A percentile compares a stretch with the other conserved stretches of the same genome.
Conservation (phyloP, 768 basidiomycete species). For the Obba rivulosa region DNA sequence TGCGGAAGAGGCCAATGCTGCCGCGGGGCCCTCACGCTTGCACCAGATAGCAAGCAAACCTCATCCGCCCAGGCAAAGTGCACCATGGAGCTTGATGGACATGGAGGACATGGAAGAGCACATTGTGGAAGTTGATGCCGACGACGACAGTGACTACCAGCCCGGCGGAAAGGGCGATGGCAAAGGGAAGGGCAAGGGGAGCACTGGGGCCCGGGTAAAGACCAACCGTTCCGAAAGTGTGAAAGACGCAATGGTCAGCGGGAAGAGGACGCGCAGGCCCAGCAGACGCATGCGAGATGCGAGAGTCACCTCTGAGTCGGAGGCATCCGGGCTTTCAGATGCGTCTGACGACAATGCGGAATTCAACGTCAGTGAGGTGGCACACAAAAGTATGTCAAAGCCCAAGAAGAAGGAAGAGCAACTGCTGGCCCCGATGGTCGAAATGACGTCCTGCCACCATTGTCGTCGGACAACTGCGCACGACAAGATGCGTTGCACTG, state of each 20-base stretch:
- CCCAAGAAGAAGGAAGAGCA: neutral
- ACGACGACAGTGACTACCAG: neutral
- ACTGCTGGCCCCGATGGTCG: slow-evolving; percentile 2
- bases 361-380: no score
- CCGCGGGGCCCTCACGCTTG: no score
- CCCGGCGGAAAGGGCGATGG: slow-evolving; percentile 2
- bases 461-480: slow-evolving; percentile 23
- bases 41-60: no score
- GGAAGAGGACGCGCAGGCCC: no score
- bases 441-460: slow-evolving; percentile 30
- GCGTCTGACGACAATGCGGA: no score
- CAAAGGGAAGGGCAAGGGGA: slow-evolving; percentile 6
- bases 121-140: neutral
- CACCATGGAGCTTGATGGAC: neutral
- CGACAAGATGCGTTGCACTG: slow-evolving; percentile 34
- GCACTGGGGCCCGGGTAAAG: neutral
- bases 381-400: no score
- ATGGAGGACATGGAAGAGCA: neutral
- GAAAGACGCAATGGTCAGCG: no score
- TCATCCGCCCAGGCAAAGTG: no score
- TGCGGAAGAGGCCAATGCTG: no score
- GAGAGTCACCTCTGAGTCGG: neutral
- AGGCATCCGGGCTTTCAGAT: neutral
- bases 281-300: no score
- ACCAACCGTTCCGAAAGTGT: no score